phyloP scores from a whole-genome alignment of 2,329 filamentous ascomycete species.

The Blastomyces percursus region DNA sequence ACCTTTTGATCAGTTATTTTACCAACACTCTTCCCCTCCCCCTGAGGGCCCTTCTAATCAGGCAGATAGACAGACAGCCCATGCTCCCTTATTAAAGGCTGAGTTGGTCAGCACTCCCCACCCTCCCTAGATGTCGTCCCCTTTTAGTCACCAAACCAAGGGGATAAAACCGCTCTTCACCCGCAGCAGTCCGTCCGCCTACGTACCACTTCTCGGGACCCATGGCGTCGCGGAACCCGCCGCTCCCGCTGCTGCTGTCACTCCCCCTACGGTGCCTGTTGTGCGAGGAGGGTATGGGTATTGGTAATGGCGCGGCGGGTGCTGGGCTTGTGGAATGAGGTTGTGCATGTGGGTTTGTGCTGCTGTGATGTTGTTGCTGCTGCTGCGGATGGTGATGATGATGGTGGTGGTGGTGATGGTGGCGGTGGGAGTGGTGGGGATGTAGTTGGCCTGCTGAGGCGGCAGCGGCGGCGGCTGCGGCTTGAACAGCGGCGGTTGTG shows the following conservation, averaged over 20 bases:
- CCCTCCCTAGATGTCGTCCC: conserved; percentile 31
- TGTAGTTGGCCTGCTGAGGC: conserved; percentile 17
- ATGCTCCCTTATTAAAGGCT: conserved; percentile 34
- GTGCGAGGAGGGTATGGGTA: conserved; percentile 27
- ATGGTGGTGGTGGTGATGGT: conserved; percentile 31
- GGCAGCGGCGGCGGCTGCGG: conserved; percentile 16
- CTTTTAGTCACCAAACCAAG: conserved; percentile 39
- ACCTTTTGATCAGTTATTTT: background rate
- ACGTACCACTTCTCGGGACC: conserved; percentile 43
- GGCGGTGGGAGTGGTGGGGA: conserved; percentile 29
- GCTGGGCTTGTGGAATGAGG: conserved; percentile 15
- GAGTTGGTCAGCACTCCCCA: conserved; percentile 40
- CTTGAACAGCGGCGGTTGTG: conserved; percentile 28
- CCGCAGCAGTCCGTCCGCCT: conserved; percentile 36
- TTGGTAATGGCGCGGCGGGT: conserved; percentile 26
- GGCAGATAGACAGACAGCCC: background rate
- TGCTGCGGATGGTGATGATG: conserved; percentile 20
- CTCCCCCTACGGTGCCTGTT: conserved; percentile 36
- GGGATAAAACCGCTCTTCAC: conserved; percentile 40
- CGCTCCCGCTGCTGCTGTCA: conserved; percentile 37
- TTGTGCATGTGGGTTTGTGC: conserved; percentile 14
- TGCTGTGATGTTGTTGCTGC: conserved; percentile 19
- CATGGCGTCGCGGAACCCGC: conserved; percentile 38
- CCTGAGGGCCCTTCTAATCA: background rate
- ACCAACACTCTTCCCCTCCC: no score